These are phyloP conservation scores for Magnolia changhungtana DNA, from an alignment of 164 flowering plant species.

Conservation along the genomic window DNA sequence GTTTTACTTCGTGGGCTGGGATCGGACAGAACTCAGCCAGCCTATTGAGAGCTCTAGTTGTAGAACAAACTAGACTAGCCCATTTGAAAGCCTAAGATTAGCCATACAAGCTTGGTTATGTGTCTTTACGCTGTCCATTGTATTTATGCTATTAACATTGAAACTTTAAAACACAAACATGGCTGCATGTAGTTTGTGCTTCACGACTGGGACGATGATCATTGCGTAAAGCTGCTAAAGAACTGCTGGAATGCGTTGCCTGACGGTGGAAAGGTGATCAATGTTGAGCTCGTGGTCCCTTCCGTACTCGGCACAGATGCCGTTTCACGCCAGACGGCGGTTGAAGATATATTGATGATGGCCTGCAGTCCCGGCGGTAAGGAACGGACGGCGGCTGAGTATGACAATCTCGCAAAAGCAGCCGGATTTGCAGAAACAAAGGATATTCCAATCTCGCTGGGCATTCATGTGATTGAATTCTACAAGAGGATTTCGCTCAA, in stretches of 20 bases:
- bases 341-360: constrained; percentile 21
- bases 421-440: constrained; percentile 22
- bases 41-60: no score
- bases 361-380: constrained; percentile 16
- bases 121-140: background rate
- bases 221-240: constrained; percentile 26
- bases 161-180: background rate
- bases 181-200: constrained; percentile 11
- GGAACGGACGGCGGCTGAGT: constrained; percentile 31
- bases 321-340: constrained; percentile 5
- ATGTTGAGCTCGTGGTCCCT: constrained; percentile 29
- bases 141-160: background rate
- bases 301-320: constrained; percentile 14
- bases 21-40: no score
- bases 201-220: constrained; percentile 31
- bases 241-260: constrained; percentile 36
- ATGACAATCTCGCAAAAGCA: constrained; percentile 17
- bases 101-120: no score
- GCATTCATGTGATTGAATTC: constrained; percentile 26
- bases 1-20: no score
- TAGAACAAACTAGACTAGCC: no score
- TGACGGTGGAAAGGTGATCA: constrained; percentile 30
- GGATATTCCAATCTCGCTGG: background rate
- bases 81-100: no score
- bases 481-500: constrained; percentile 9